These are phyloP conservation scores for Pythium scleroteichum DNA, from an alignment of 352 stramenopile genomes.

Conservation along the genomic window DNA sequence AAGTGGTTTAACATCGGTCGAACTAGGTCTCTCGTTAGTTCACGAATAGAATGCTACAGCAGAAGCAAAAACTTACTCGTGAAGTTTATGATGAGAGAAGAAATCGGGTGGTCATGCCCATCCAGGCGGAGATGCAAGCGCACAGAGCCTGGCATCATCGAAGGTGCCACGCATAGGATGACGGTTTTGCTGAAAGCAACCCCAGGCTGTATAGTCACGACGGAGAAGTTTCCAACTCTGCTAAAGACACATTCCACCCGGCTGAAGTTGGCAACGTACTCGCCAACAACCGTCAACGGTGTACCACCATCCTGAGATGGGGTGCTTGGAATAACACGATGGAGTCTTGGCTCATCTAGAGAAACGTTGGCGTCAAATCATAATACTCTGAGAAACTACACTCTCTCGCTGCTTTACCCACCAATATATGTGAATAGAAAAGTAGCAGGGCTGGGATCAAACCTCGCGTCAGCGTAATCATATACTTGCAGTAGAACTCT, in stretches of 20 bases:
- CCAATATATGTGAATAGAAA: constrained; percentile 12
- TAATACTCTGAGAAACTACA: background rate
- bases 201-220: background rate
- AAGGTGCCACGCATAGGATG: constrained; percentile 8
- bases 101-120: background rate
- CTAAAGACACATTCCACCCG: constrained; percentile 11
- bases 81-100: background rate
- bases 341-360: constrained; percentile 14
- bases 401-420: constrained; percentile 1
- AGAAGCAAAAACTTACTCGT: constrained; percentile 7
- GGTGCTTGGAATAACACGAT: constrained; percentile 8
- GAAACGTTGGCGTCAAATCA: background rate
- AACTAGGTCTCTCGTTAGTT: constrained; percentile 1
- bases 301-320: constrained; percentile 13
- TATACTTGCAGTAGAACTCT: background rate
- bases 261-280: constrained; percentile 2
- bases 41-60: background rate
- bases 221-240: background rate
- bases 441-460: background rate
- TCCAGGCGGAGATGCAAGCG: constrained; percentile 6
- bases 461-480: background rate
- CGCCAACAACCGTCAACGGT: constrained; percentile 8
- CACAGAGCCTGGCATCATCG: constrained; percentile 11
- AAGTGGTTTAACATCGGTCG: constrained; percentile 18
- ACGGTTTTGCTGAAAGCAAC: constrained; percentile 6